Evolutionary conservation across 352 stramenopile species (phyloP), one percentile per base, ranked within the genome.

Genomic region (Globisporangium emineosum): DNA sequence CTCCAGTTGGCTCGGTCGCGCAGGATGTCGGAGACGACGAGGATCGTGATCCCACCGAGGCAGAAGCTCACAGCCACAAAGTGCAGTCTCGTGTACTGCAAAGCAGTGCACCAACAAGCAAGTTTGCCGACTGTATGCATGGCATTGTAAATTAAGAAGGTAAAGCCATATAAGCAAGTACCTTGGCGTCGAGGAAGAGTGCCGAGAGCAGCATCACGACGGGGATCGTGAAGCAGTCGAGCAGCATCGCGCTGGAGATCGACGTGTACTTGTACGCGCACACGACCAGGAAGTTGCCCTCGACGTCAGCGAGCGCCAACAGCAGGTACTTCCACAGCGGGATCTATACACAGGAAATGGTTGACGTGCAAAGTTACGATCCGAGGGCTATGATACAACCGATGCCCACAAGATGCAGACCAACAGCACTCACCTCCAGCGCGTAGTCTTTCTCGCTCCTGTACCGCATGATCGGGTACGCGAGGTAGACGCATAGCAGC

Each of bases 211-310:
- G 55, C 92, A 99, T 98, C 12, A 96, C 89, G 21, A 94, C 90
- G 3, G 97, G 94, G 42, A 99, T 97, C 3, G 94, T 96, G 60
- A 99, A 97, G 61, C 93, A 98, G 65, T 98, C 94, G 35, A 99
- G 79, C 65, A 99, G 81, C 79, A 98, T 98, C 17, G 96, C 87
- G 63, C 90, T 98, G 23, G 95, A 98, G 64, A 99, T 94, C 10
- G 87, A 97, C 49, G 97, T 99, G 75, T 98, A 98, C 55, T 97
- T 87, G 73, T 98, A 98, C 5, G 93, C 95, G n/a, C 96, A 82
- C n/a, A 98, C 85, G 50, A 94, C 85, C 7, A 98, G 68, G 51
- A 97, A 98, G 70, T 98, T 99, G 30, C 91, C 94, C 75, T 98
- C 84, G 1, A 99, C 92, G 73, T 99, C 97, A 12, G 97, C 76